Conservation (phyloP, 164 flowering plant species). For the Annona cherimola region DNA sequence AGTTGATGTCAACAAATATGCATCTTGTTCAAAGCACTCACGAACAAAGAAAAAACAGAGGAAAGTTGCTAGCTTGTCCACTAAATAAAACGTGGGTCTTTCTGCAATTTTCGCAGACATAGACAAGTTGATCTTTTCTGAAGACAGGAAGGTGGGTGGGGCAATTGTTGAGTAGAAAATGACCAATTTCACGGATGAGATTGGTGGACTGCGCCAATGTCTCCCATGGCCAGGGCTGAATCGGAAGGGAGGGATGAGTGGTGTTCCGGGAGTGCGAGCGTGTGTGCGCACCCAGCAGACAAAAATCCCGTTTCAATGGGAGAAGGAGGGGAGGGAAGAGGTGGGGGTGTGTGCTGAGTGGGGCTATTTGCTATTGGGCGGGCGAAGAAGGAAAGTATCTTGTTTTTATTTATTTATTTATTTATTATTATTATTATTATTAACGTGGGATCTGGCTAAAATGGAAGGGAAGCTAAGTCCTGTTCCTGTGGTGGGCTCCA, state of each 20-base stretch:
- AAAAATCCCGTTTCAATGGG: slow-evolving; percentile 30
- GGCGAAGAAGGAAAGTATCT: slow-evolving; percentile 10
- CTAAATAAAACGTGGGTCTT: too few relatives aligned
- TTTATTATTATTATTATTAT: not conserved
- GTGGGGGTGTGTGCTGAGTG: too few relatives aligned
- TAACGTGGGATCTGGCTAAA: not conserved
- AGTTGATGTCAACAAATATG: too few relatives aligned
- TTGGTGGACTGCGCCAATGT: not conserved
- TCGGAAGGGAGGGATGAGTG: not conserved
- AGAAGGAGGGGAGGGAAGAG: not conserved
- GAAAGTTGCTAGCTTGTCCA: too few relatives aligned
- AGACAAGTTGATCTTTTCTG: too few relatives aligned
- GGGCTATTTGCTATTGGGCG: not conserved
- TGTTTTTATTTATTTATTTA: not conserved
- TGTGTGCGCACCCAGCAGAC: slow-evolving; percentile 33
- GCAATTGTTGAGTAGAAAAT: not conserved
- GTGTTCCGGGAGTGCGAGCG: slow-evolving; percentile 1
- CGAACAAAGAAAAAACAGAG: too few relatives aligned
- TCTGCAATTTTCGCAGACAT: too few relatives aligned
- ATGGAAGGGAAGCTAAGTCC: not conserved
- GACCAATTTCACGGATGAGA: not conserved
- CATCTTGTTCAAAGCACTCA: too few relatives aligned
- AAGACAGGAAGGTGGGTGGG: too few relatives aligned
- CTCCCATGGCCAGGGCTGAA: not conserved
- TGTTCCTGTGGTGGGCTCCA: not conserved